Evolutionary conservation across 495 filamentous ascomycete genomes (phyloP).

Genomic region (Sporormia fimetaria): DNA sequence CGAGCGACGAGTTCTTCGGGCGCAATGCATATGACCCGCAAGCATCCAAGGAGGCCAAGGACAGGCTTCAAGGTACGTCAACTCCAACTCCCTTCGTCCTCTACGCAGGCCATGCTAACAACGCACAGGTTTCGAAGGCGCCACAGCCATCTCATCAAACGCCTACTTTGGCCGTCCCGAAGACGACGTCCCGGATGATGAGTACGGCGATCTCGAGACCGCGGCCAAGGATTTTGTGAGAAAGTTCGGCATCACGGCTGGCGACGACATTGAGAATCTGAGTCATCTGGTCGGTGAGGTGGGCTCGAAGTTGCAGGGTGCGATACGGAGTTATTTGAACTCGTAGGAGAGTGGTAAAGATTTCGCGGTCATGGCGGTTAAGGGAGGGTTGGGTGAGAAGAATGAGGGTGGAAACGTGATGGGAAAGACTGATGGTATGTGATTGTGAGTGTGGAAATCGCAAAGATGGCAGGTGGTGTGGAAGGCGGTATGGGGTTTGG

Average conservation of each 20-base stretch:
- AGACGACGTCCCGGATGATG: constrained; percentile 51
- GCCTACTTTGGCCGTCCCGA: constrained; percentile 88
- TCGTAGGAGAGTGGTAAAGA: constrained; percentile 33
- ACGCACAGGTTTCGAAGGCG: constrained; percentile 75
- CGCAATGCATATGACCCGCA: constrained; percentile 72
- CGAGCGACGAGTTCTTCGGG: constrained; percentile 95
- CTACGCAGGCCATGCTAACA: background rate
- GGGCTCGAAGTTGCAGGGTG: constrained; percentile 71
- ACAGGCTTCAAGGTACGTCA: constrained; percentile 42
- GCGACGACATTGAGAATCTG: constrained; percentile 87
- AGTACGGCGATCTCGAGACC: constrained; percentile 77
- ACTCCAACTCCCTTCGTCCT: background rate
- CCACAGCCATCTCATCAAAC: constrained; percentile 84
- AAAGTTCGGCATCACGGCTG: constrained; percentile 87
- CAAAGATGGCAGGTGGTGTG: too few species aligned
- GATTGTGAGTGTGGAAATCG: too few species aligned
- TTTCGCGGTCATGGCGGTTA: too few species aligned
- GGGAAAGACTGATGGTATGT: too few species aligned
- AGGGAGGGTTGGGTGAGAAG: too few species aligned
- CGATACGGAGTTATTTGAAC: constrained; percentile 75
- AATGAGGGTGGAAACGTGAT: too few species aligned
- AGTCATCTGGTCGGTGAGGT: constrained; percentile 73
- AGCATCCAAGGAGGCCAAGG: constrained; percentile 74
- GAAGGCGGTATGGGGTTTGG: too few species aligned
- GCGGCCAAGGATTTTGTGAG: constrained; percentile 90